Percentiles rank a stretch among this genome's conserved stretches.
Conservation (phyloP, 1,284 basidiomycete species). For the Tylopilus sp. region DNA sequence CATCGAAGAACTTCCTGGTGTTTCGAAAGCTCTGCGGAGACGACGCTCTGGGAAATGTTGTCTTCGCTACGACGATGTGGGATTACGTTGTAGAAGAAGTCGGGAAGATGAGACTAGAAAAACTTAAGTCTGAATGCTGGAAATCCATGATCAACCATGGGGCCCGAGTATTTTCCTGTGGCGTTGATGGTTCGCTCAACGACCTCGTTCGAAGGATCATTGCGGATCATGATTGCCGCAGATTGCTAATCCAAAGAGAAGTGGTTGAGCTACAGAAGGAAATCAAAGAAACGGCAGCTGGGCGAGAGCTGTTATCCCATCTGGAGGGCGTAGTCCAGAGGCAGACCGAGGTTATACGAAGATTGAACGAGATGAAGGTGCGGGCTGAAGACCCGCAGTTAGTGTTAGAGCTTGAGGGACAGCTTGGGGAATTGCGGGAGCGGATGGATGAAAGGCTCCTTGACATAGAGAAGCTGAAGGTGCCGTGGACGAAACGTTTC, state of each 20-base stretch:
- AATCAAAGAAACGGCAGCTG: slow-evolving; percentile 5
- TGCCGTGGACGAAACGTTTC: too few relatives aligned
- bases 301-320: neutral
- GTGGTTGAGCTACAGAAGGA: slow-evolving; percentile 3
- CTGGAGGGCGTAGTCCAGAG: too few relatives aligned
- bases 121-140: slow-evolving; percentile 31
- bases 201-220: neutral
- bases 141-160: slow-evolving; percentile 2
- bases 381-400: too few relatives aligned
- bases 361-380: too few relatives aligned
- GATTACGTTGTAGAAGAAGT: slow-evolving; percentile 22
- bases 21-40: slow-evolving; percentile 46
- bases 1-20: slow-evolving; percentile 52
- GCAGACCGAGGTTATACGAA: too few relatives aligned
- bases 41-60: neutral
- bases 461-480: too few relatives aligned
- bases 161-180: neutral
- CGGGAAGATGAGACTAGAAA: slow-evolving; percentile 30
- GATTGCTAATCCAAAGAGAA: slow-evolving; percentile 1
- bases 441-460: too few relatives aligned
- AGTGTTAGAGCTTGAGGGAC: too few relatives aligned
- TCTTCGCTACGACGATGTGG: slow-evolving; percentile 54
- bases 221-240: neutral
- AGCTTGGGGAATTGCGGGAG: too few relatives aligned
- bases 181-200: slow-evolving; percentile 1